Percentiles rank a stretch among this genome's conserved stretches.
These are phyloP conservation scores for Grigorovia humatica DNA, from an alignment of 805 yeast genomes.

Conservation along the genomic window DNA sequence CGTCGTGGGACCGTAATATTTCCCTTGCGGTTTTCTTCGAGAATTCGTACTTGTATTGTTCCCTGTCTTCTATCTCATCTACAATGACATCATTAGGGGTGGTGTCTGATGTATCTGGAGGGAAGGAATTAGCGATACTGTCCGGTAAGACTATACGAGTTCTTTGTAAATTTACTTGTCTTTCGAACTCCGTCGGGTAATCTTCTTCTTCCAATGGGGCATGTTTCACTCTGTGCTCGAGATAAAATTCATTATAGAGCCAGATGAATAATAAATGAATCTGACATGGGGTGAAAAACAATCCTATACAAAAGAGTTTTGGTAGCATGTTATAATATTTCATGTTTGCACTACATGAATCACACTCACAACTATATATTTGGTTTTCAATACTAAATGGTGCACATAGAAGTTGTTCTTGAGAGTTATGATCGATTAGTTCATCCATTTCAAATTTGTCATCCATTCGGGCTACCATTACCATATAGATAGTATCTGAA, in stretches of 20 bases:
- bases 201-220: constrained; percentile 15
- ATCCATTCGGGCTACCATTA: background rate
- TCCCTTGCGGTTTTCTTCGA: constrained; percentile 9
- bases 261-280: constrained; percentile 10
- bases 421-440: background rate
- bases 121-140: background rate
- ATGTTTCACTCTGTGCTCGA: constrained; percentile 17
- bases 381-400: constrained; percentile 10
- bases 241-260: constrained; percentile 13
- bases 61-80: background rate
- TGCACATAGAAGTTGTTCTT: constrained; percentile 7
- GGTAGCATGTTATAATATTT: constrained; percentile 3
- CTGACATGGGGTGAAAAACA: constrained; percentile 19
- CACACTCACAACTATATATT: constrained; percentile 16
- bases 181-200: constrained; percentile 22
- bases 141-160: background rate
- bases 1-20: constrained; percentile 12
- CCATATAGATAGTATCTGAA: background rate
- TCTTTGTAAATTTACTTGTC: constrained; percentile 6
- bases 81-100: background rate
- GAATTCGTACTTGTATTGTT: constrained; percentile 3
- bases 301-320: constrained; percentile 15
- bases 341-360: constrained; percentile 11
- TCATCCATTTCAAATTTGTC: background rate
- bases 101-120: background rate